Evolutionary conservation across 1,284 basidiomycete genomes (phyloP).

Genomic region (Kalmanozyma brasiliensis): DNA sequence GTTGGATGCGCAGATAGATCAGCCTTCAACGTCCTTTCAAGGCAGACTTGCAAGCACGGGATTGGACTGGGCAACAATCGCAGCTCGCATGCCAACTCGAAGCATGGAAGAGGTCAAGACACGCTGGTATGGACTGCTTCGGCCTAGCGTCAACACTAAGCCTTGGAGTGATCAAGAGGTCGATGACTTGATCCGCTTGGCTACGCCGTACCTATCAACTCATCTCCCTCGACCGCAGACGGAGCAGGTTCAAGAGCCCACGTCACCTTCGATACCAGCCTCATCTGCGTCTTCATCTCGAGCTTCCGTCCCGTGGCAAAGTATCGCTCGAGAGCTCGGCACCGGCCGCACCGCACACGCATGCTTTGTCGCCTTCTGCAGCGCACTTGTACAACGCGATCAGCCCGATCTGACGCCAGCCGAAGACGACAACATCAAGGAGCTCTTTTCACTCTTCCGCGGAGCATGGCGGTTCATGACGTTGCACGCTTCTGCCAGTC

Average conservation of each 20-base stretch:
- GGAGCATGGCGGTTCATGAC: slow-evolving; percentile 43
- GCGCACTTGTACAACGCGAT: slow-evolving; percentile 19
- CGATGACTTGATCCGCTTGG: slow-evolving; percentile 15
- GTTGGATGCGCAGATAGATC: slow-evolving; percentile 15
- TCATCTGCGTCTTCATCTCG: not conserved
- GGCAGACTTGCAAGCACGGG: not conserved
- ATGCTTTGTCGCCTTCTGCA: slow-evolving; percentile 33
- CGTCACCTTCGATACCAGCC: too few species aligned
- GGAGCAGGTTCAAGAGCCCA: not conserved
- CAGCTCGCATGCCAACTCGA: slow-evolving; percentile 19
- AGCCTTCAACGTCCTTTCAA: not conserved
- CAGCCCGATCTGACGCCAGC: slow-evolving; percentile 22
- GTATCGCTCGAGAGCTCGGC: slow-evolving; percentile 18
- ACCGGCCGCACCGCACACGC: slow-evolving; percentile 31
- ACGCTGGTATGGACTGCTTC: slow-evolving; percentile 31
- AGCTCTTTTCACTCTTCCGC: slow-evolving; percentile 39
- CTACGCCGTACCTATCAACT: slow-evolving; percentile 14
- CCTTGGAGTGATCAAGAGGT: slow-evolving; percentile 23
- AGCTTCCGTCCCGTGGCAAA: slow-evolving; percentile 28
- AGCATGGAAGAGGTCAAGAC: slow-evolving; percentile 36
- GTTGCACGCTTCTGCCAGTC: slow-evolving; percentile 16
- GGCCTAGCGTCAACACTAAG: slow-evolving; percentile 27
- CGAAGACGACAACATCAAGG: slow-evolving; percentile 29
- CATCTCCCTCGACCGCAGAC: not conserved
- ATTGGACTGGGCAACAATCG: slow-evolving; percentile 39